phyloP scores from a whole-genome alignment of 176 grass and related monocot genomes.

The Raddia distichophylla region DNA sequence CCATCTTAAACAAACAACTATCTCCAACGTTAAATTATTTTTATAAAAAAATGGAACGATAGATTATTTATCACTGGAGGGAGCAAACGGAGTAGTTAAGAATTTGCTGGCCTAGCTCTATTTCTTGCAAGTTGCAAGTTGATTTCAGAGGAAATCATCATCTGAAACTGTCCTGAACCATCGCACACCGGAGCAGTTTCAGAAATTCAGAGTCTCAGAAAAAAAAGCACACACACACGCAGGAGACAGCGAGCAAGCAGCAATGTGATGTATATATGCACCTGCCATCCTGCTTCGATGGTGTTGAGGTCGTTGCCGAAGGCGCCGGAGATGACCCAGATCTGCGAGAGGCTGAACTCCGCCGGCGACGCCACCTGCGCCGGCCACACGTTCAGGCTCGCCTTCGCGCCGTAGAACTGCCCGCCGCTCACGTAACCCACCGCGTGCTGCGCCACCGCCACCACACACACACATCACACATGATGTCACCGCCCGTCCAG shows the following conservation, averaged over 20 bases:
- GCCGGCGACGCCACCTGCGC: conserved; percentile 69
- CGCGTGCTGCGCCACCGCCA: conserved; percentile 66
- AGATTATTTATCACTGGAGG: too few relatives aligned
- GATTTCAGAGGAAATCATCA: too few relatives aligned
- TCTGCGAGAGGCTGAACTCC: conserved; percentile 95
- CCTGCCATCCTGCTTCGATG: conserved; percentile 98
- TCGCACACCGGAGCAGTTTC: not conserved
- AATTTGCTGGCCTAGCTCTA: too few relatives aligned
- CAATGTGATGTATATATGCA: not conserved
- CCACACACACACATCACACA: not conserved
- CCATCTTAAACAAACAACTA: too few relatives aligned
- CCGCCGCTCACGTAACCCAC: conserved; percentile 82
- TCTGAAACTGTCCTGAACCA: not conserved
- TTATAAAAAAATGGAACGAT: too few relatives aligned
- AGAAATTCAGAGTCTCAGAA: not conserved
- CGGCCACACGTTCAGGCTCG: conserved; percentile 92
- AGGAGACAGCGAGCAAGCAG: too few relatives aligned
- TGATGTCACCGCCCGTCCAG: not conserved
- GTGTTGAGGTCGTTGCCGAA: conserved; percentile 98
- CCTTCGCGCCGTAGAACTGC: conserved; percentile 82
- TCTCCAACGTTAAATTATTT: too few relatives aligned
- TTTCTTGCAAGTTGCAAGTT: too few relatives aligned
- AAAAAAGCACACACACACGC: too few relatives aligned
- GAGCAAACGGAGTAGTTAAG: too few relatives aligned
- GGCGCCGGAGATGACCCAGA: conserved; percentile 93